Evolutionary conservation across 1,284 basidiomycete species (phyloP).

Genomic region (Nidula niveotomentosa): DNA sequence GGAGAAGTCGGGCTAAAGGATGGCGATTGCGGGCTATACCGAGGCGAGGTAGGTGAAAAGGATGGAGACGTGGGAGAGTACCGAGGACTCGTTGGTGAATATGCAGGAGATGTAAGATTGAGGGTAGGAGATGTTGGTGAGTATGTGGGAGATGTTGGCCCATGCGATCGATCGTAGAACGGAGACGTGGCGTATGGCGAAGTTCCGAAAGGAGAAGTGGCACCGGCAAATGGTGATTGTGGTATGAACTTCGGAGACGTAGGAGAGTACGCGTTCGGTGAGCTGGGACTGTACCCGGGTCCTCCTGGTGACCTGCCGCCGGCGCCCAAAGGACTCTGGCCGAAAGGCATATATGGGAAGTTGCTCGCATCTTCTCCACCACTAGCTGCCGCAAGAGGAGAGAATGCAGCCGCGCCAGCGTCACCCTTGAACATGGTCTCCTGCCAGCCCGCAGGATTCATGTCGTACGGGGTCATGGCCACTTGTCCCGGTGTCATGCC

Average conservation of each 20-base stretch:
- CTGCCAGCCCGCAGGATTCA: constrained; percentile 82
- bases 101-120: constrained; percentile 79
- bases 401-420: constrained; percentile 88
- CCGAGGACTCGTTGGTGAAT: constrained; percentile 86
- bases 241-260: constrained; percentile 84
- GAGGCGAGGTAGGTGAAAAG: constrained; percentile 84
- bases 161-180: constrained; percentile 68
- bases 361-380: constrained; percentile 80
- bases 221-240: constrained; percentile 79
- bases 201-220: constrained; percentile 80
- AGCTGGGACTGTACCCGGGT: constrained; percentile 80
- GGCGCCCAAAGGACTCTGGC: constrained; percentile 79
- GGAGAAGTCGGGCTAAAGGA: constrained; percentile 87
- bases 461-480: constrained; percentile 95
- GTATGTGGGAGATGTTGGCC: constrained; percentile 82
- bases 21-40: constrained; percentile 81
- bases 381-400: constrained; percentile 88
- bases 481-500: constrained; percentile 92
- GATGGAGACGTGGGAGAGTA: constrained; percentile 86
- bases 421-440: constrained; percentile 77
- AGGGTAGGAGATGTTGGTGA: constrained; percentile 83
- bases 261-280: constrained; percentile 83
- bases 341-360: constrained; percentile 74
- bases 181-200: constrained; percentile 81
- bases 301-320: constrained; percentile 81